A percentile compares a stretch with the other conserved stretches of the same genome.
These are phyloP conservation scores for Cryptosporidium felis DNA, from an alignment of 169 alveolate genomes.

Conservation along the genomic window DNA sequence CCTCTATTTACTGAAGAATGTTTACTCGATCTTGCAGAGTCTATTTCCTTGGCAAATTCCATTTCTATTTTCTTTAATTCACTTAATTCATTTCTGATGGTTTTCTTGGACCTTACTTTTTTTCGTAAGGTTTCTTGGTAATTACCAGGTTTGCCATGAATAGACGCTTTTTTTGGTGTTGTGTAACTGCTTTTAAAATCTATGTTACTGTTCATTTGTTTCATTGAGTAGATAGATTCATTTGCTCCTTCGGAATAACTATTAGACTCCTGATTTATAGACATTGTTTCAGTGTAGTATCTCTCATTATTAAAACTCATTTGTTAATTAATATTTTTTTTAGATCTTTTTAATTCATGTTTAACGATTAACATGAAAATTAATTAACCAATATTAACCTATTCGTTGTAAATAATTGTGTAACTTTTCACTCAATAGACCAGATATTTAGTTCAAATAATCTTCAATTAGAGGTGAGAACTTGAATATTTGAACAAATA, in stretches of 20 bases:
- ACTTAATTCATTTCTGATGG: constrained; percentile 10
- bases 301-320: not conserved
- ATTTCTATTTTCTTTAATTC: constrained; percentile 37
- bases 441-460: too few species aligned
- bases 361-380: too few species aligned
- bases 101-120: constrained; percentile 8
- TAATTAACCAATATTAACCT: too few species aligned
- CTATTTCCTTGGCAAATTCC: constrained; percentile 58
- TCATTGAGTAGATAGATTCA: not conserved
- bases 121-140: not conserved
- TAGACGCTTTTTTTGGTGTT: constrained; percentile 29
- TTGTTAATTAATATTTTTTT: not conserved
- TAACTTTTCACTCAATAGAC: too few species aligned
- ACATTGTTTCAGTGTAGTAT: not conserved
- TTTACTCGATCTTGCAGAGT: constrained; percentile 14
- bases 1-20: constrained; percentile 19
- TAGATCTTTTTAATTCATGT: constrained; percentile 10
- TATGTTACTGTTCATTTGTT: not conserved
- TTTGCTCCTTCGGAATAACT: not conserved
- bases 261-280: not conserved
- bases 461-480: too few species aligned
- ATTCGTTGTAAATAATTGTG: too few species aligned
- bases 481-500: too few species aligned
- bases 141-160: not conserved
- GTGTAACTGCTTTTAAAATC: not conserved